Percentiles rank a stretch among this genome's conserved stretches.
Evolutionary conservation across 164 flowering plant genomes (phyloP).

Genomic region (Tetrastigma voinierianum): DNA sequence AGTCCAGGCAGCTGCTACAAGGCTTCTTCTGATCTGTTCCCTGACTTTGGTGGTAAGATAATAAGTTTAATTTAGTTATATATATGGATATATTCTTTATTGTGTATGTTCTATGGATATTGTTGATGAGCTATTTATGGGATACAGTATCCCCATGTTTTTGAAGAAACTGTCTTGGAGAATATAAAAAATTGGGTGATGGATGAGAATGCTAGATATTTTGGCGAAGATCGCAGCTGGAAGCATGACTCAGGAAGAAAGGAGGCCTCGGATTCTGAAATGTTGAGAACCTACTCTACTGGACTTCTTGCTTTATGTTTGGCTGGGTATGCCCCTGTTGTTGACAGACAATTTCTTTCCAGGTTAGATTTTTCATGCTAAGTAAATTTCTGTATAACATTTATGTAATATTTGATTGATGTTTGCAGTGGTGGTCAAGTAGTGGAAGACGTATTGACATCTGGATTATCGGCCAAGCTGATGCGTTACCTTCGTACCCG

Average conservation of each 20-base stretch:
- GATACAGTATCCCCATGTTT: slow-evolving; percentile 84
- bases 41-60: slow-evolving; percentile 71
- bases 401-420: slow-evolving; percentile 16
- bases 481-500: slow-evolving; percentile 91
- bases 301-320: slow-evolving; percentile 87
- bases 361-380: not conserved
- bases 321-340: slow-evolving; percentile 53
- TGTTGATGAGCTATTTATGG: slow-evolving; percentile 11
- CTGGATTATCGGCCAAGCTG: slow-evolving; percentile 86
- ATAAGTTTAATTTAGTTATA: slow-evolving; percentile 4
- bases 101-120: not conserved
- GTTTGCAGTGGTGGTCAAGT: slow-evolving; percentile 66
- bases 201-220: slow-evolving; percentile 50
- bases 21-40: slow-evolving; percentile 80
- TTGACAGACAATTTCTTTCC: not conserved
- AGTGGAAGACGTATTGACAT: slow-evolving; percentile 90
- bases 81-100: not conserved
- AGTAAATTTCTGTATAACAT: not conserved
- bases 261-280: slow-evolving; percentile 70
- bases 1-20: slow-evolving; percentile 75
- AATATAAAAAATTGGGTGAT: slow-evolving; percentile 81
- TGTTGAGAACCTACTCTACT: slow-evolving; percentile 84
- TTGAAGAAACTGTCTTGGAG: slow-evolving; percentile 77
- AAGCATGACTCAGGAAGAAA: slow-evolving; percentile 36
- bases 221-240: slow-evolving; percentile 42